phyloP scores from a whole-genome alignment of 2,329 filamentous ascomycete species.

The Saccharata proteae region DNA sequence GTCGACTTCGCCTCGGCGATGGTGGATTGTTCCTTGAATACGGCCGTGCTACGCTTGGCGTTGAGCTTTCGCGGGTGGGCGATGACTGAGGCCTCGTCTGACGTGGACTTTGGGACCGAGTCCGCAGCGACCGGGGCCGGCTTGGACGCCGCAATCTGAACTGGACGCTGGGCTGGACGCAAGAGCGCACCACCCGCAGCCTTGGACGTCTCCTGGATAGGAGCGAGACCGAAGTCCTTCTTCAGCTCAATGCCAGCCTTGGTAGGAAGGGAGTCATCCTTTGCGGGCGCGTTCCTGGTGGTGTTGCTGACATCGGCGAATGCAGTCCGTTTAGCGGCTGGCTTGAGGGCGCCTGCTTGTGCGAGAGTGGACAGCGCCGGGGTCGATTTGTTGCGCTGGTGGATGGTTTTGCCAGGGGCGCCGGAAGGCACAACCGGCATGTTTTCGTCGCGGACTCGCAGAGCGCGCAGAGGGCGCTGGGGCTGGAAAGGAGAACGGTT shows the following conservation, averaged over 20 bases:
- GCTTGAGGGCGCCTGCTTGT: constrained; percentile 46
- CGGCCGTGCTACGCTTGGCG: constrained; percentile 23
- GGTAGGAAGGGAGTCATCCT: constrained; percentile 45
- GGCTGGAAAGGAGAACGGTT: constrained; percentile 41
- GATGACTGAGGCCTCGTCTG: too few relatives aligned
- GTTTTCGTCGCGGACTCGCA: constrained; percentile 63
- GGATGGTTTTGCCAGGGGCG: constrained; percentile 41
- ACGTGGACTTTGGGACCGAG: too few relatives aligned
- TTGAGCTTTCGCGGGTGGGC: constrained; percentile 2
- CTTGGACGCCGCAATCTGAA: too few relatives aligned
- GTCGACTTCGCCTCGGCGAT: constrained; percentile 1
- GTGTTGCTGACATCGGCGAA: constrained; percentile 77
- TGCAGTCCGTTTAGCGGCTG: constrained; percentile 60
- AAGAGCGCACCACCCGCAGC: constrained; percentile 3
- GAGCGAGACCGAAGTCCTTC: constrained; percentile 5
- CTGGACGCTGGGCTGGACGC: constrained; percentile 7
- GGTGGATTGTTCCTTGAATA: constrained; percentile 40
- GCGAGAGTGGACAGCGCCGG: constrained; percentile 46
- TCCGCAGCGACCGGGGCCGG: too few relatives aligned
- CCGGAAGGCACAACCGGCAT: constrained; percentile 24
- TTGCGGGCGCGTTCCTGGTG: constrained; percentile 26
- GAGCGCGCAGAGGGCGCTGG: constrained; percentile 48
- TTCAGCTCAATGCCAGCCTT: constrained; percentile 32
- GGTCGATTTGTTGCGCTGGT: constrained; percentile 73
- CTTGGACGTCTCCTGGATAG: constrained; percentile 5